Base-by-base conservation (phyloP, 805 yeast genomes). In the Yamadazyma phyllophila region DNA sequence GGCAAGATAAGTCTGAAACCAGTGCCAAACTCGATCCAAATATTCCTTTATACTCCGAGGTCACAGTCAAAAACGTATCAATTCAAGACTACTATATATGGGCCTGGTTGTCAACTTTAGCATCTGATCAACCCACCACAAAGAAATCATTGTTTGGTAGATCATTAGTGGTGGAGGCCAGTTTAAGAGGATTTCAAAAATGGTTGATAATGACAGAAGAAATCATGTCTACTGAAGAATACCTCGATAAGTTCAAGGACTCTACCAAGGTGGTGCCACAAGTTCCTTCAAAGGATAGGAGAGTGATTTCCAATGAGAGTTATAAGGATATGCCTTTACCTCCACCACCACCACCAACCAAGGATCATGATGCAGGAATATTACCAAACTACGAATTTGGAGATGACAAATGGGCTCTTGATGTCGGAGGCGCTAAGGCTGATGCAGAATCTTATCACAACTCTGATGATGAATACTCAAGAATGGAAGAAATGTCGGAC, bases 51-150 rank as follows among this genome's bases (percentile, higher is more conserved):
- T 68, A 53, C 66, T 74, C 67, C 32, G 66, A 63, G 45, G 59
- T 67, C 14, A 49, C 59, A 37, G 69, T 87, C 8, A 67, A 78
- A 7, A 76, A 86, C 48, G 83, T 86, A 1, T 76, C 87, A 5
- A 80, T 89, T 14, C 96, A 88, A 62, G 96, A 89, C 62, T 89
- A 85, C 62, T 89, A 83, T 58, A 87, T 88, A 26, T 89, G 96
- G 96, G 79, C 96, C 0, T 89, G 96, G 96, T 70, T 88, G 57
- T 80, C 90, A 1, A 77, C 89, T 2, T 60, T 88, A 17, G 88
- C 88, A 0, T 74, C 82, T 27, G 96, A 89, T 59, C 85, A 87
- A 58, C 79, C 89, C 0, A 71, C 76, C 27, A 63, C 70, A 17
- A 81, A 81, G 54, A 85, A 85, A 61, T 76, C 77, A 27, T 62